These are phyloP conservation scores for Cryptosporidium muris DNA, from an alignment of 169 alveolate genomes.

Conservation along the genomic window DNA sequence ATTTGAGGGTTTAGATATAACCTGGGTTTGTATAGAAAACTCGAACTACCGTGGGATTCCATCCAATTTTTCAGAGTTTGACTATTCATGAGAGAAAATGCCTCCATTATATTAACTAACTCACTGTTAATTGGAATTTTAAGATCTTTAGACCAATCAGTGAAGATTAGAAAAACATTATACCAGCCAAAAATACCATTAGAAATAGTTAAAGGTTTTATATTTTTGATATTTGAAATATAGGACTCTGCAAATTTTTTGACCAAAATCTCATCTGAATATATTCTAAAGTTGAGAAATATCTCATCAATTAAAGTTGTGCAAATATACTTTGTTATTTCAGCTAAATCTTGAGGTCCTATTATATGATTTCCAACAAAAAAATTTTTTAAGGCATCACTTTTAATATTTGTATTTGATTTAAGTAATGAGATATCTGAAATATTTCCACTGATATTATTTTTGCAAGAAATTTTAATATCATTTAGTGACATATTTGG, in stretches of 20 bases:
- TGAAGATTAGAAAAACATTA: background rate
- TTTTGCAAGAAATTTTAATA: too few relatives aligned
- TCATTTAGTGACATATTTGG: too few relatives aligned
- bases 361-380: conserved; percentile 1
- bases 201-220: background rate
- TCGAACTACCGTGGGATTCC: too few relatives aligned
- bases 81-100: too few relatives aligned
- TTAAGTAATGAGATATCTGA: too few relatives aligned
- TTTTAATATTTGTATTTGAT: too few relatives aligned
- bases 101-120: too few relatives aligned
- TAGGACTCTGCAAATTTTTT: background rate
- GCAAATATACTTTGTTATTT: conserved; percentile 13
- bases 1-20: too few relatives aligned
- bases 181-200: conserved; percentile 40
- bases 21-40: too few relatives aligned
- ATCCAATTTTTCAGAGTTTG: too few relatives aligned
- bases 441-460: too few relatives aligned
- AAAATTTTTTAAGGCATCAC: background rate
- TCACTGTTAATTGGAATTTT: too few relatives aligned
- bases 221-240: background rate
- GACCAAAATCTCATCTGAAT: background rate
- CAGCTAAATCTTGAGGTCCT: background rate
- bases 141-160: conserved; percentile 20
- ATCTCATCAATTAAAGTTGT: conserved; percentile 25
- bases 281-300: background rate